Percentiles rank a stretch among this genome's conserved stretches.
Evolutionary conservation across 2,329 filamentous ascomycete genomes (phyloP).

Genomic region (Cylindrodendrum hubeiense): DNA sequence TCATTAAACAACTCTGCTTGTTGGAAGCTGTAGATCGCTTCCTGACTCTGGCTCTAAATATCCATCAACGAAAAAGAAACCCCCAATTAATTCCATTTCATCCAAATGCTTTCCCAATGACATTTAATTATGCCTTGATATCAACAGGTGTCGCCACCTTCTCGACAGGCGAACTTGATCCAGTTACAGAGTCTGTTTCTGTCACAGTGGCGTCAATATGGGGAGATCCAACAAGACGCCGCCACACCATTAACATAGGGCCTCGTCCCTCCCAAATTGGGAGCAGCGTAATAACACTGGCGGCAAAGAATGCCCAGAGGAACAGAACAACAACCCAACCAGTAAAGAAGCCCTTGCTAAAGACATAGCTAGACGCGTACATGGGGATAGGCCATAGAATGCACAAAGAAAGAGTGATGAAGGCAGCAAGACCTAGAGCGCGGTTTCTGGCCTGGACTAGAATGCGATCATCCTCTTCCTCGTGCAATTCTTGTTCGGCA

Average conservation of each 20-base stretch:
- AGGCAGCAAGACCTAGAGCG: background rate
- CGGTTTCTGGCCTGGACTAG: conserved; percentile 19
- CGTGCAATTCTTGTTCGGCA: conserved; percentile 20
- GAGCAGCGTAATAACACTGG: conserved; percentile 18
- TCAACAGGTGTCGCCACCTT: conserved; percentile 7
- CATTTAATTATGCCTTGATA: background rate
- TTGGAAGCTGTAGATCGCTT: background rate
- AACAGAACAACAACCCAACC: conserved; percentile 29
- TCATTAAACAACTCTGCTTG: background rate
- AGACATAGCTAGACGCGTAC: conserved; percentile 46
- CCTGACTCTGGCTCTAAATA: background rate
- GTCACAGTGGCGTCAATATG: conserved; percentile 13
- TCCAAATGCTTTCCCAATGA: background rate
- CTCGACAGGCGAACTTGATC: conserved; percentile 11
- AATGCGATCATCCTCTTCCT: conserved; percentile 21
- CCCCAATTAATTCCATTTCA: background rate
- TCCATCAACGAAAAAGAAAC: background rate
- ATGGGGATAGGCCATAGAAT: conserved; percentile 48
- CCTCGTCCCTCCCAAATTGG: conserved; percentile 24
- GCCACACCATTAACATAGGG: conserved; percentile 15
- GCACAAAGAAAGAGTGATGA: conserved; percentile 28
- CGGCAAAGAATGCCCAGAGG: conserved; percentile 26
- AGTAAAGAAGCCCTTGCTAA: conserved; percentile 35
- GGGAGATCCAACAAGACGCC: conserved; percentile 1
- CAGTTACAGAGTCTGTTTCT: conserved; percentile 15